Percentiles rank a stretch among this genome's conserved stretches.
Evolutionary conservation across 352 stramenopile species (phyloP).

Genomic region (Phytophthora constricta): DNA sequence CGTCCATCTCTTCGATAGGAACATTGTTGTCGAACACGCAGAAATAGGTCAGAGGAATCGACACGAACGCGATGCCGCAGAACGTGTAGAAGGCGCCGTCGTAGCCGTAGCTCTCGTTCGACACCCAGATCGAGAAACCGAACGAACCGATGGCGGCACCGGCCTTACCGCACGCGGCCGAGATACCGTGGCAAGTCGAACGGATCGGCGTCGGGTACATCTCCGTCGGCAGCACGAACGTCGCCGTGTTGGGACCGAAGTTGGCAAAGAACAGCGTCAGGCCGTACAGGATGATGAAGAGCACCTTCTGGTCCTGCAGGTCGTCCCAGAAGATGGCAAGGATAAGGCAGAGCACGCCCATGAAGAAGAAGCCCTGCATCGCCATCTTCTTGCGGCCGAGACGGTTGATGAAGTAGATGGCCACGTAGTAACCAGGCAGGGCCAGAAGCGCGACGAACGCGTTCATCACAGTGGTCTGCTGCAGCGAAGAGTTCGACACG

Average conservation of each 20-base stretch:
- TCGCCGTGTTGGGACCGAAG: conserved; percentile 76
- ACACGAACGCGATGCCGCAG: conserved; percentile 62
- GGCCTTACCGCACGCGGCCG: conserved; percentile 9
- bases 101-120: conserved; percentile 18
- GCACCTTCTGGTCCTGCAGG: conserved; percentile 32
- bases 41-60: conserved; percentile 58
- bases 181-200: conserved; percentile 84
- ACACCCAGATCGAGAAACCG: conserved; percentile 21
- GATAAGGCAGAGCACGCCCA: conserved; percentile 48
- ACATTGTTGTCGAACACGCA: conserved; percentile 60
- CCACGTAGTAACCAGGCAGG: conserved; percentile 71
- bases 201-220: conserved; percentile 79
- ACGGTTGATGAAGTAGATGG: conserved; percentile 60
- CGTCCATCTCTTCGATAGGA: conserved; percentile 48
- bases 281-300: conserved; percentile 63
- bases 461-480: conserved; percentile 48
- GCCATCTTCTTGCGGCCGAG: conserved; percentile 64
- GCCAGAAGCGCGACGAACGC: conserved; percentile 42
- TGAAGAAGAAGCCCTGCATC: conserved; percentile 54
- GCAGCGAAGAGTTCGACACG: conserved; percentile 40
- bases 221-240: conserved; percentile 87
- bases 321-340: conserved; percentile 43
- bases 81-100: conserved; percentile 19
- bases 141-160: conserved; percentile 21
- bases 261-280: conserved; percentile 62